phyloP scores from a whole-genome alignment of 2,329 filamentous ascomycete genomes.

The Polytolypa hystricis region DNA sequence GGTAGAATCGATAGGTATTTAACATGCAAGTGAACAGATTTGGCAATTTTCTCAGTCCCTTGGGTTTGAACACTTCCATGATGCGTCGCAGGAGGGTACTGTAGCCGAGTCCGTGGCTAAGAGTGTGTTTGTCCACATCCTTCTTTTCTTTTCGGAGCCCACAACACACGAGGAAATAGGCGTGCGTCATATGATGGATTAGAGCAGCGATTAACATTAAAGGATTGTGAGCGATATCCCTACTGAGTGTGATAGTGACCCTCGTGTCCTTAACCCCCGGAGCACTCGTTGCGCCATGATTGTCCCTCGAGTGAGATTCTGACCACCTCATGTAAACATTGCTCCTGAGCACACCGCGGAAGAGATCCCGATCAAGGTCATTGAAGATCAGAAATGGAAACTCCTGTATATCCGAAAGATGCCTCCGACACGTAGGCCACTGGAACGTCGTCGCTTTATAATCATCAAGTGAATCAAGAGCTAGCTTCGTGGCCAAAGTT shows the following conservation, averaged over 20 bases:
- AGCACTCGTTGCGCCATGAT: constrained; percentile 7
- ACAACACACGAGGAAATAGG: constrained; percentile 14
- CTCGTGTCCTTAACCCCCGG: constrained; percentile 7
- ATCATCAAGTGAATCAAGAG: constrained; percentile 2
- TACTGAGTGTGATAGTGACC: constrained; percentile 8
- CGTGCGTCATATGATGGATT: constrained; percentile 14
- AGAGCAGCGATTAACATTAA: constrained; percentile 5
- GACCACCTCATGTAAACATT: constrained; percentile 10
- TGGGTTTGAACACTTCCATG: constrained; percentile 5
- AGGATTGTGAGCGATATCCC: background rate
- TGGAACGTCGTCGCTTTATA: constrained; percentile 1
- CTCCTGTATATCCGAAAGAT: background rate
- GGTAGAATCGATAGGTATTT: no score
- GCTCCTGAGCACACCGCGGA: constrained; percentile 12
- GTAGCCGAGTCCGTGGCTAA: constrained; percentile 12
- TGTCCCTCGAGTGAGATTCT: background rate
- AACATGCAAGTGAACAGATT: constrained; percentile 8
- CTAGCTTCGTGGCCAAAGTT: constrained; percentile 11
- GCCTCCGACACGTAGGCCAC: constrained; percentile 2
- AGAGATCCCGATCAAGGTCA: constrained; percentile 9
- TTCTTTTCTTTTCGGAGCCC: constrained; percentile 2
- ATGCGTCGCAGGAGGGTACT: constrained; percentile 9
- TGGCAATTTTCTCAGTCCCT: background rate
- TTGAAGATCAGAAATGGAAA: constrained; percentile 11
- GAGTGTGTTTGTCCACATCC: constrained; percentile 4